These are phyloP conservation scores for Cladobotryum protrusum DNA, from an alignment of 2,329 filamentous ascomycete species.

Conservation along the genomic window DNA sequence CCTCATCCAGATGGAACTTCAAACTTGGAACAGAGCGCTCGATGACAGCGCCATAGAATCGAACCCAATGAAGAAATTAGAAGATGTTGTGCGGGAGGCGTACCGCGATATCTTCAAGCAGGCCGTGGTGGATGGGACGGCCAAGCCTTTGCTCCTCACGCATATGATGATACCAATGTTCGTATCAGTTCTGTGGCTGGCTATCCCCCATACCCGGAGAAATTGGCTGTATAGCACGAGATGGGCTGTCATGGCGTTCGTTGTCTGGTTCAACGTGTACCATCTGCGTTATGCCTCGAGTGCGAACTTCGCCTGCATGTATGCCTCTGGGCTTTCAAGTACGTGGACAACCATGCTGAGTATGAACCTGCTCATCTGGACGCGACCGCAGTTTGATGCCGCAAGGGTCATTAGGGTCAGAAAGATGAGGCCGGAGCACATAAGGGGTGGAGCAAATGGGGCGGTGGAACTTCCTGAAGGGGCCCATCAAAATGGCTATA, in stretches of 20 bases:
- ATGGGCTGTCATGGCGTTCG: constrained; percentile 43
- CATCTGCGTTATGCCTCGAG: constrained; percentile 40
- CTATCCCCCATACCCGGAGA: constrained; percentile 46
- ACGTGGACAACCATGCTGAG: constrained; percentile 46
- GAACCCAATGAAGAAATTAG: constrained; percentile 16
- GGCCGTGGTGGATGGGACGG: constrained; percentile 31
- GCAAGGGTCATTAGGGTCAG: constrained; percentile 39
- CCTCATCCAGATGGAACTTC: not conserved
- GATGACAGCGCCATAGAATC: not conserved
- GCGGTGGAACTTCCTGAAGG: not conserved
- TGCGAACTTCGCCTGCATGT: constrained; percentile 44
- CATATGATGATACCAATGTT: constrained; percentile 47
- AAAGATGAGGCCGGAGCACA: not conserved
- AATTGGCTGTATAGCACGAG: constrained; percentile 44
- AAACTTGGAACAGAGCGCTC: not conserved
- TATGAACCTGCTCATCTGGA: constrained; percentile 46
- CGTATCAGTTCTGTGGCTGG: constrained; percentile 48
- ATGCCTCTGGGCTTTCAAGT: constrained; percentile 43
- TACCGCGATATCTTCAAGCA: constrained; percentile 33
- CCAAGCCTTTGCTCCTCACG: constrained; percentile 27
- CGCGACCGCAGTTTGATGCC: constrained; percentile 49
- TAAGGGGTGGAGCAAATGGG: not conserved
- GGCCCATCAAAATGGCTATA: not conserved
- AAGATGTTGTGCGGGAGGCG: constrained; percentile 21
- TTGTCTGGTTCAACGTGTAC: constrained; percentile 38